phyloP scores from a whole-genome alignment of 2,329 filamentous ascomycete species.

The Xylaria polymorpha region DNA sequence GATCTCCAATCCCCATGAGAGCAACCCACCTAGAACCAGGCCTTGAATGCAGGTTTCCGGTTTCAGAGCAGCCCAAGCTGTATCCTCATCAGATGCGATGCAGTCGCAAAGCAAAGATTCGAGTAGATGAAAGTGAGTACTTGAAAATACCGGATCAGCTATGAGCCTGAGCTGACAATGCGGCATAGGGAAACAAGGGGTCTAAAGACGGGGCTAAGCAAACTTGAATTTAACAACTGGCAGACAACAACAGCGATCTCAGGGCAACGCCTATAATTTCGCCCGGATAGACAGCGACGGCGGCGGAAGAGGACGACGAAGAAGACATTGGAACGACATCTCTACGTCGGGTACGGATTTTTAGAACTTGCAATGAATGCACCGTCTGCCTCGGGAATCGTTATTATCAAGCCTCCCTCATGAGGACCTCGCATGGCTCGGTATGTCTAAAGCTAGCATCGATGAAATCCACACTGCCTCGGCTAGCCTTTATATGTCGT shows the following conservation, averaged over 20 bases:
- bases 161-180: slow-evolving; percentile 2
- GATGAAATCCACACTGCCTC: slow-evolving; percentile 46
- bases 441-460: slow-evolving; percentile 50
- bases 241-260: too few species aligned
- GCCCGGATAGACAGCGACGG: not conserved
- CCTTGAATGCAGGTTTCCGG: not conserved
- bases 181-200: slow-evolving; percentile 17
- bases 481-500: slow-evolving; percentile 45
- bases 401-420: slow-evolving; percentile 43
- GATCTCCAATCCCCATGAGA: not conserved
- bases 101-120: slow-evolving; percentile 47
- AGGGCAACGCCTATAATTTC: too few species aligned
- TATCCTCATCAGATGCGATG: not conserved
- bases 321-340: slow-evolving; percentile 35
- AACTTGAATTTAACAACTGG: too few species aligned
- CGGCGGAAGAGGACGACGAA: not conserved
- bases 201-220: slow-evolving; percentile 37
- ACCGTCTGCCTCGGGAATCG: slow-evolving; percentile 38
- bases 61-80: not conserved
- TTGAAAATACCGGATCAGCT: too few species aligned
- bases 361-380: slow-evolving; percentile 37
- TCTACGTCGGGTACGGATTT: slow-evolving; percentile 45
- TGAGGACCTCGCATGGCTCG: slow-evolving; percentile 49
- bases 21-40: not conserved
- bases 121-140: slow-evolving; percentile 45